A percentile compares a stretch with the other conserved stretches of the same genome.
Conservation (phyloP, 1,139 yeast genomes). For the Debaryomyces subglobosus region DNA sequence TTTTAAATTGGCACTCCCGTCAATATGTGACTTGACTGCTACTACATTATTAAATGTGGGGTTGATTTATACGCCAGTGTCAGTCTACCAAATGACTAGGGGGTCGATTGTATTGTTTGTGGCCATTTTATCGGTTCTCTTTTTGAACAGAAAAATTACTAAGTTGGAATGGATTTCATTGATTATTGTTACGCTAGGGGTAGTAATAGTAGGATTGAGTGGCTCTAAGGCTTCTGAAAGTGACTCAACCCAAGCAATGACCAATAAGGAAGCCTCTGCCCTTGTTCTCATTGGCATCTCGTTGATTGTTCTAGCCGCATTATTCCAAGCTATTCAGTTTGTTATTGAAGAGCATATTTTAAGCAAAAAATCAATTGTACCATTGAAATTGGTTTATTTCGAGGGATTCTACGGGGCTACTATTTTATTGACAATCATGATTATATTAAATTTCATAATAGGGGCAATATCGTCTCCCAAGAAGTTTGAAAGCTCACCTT, state of each 20-base stretch:
- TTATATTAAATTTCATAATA: conserved; percentile 45
- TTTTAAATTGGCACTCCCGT: conserved; percentile 55
- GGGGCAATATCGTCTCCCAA: conserved; percentile 36
- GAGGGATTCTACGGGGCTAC: conserved; percentile 73
- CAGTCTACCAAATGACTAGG: conserved; percentile 82
- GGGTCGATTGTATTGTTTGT: conserved; percentile 80
- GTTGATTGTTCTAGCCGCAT: conserved; percentile 62
- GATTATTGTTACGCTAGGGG: conserved; percentile 63
- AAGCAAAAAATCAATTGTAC: conserved; percentile 54
- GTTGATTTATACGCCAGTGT: conserved; percentile 74
- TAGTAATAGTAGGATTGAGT: conserved; percentile 72
- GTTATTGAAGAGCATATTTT: conserved; percentile 77
- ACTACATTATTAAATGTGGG: conserved; percentile 82
- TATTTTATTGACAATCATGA: conserved; percentile 47
- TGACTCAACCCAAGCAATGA: conserved; percentile 18
- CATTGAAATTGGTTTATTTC: conserved; percentile 69
- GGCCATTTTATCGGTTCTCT: conserved; percentile 68
- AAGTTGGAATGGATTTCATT: conserved; percentile 73
- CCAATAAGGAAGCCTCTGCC: conserved; percentile 8
- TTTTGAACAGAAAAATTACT: conserved; percentile 58
- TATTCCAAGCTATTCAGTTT: conserved; percentile 74
- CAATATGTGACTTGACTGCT: conserved; percentile 70
- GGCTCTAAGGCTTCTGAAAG: conserved; percentile 43
- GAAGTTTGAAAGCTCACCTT: conserved; percentile 49
- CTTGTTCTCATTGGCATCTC: conserved; percentile 56